A percentile compares a stretch with the other conserved stretches of the same genome.
These are phyloP conservation scores for Parachlorella kessleri DNA, from an alignment of 139 green algal species.

Conservation along the genomic window DNA sequence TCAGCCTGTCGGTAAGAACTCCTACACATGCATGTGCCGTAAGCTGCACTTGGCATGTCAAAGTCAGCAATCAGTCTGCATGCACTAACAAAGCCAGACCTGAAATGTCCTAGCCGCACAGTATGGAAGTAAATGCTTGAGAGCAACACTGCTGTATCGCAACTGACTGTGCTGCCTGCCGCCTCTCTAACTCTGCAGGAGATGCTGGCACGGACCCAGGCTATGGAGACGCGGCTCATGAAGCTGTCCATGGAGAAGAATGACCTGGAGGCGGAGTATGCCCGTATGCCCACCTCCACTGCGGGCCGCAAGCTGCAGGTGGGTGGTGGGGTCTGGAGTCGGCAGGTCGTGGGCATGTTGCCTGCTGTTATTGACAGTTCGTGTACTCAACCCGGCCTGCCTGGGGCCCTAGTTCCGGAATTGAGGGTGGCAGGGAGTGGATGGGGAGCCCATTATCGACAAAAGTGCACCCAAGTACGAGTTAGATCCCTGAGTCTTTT, in stretches of 20 bases:
- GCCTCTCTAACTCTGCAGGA: slow-evolving; percentile 38
- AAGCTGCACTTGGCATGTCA: too few relatives aligned
- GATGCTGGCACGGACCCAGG: slow-evolving; percentile 46
- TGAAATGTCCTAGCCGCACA: too few relatives aligned
- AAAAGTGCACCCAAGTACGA: neutral
- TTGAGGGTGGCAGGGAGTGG: too few relatives aligned
- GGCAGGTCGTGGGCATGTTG: neutral
- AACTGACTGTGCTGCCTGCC: too few relatives aligned
- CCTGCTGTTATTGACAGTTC: neutral
- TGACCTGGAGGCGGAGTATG: slow-evolving; percentile 54
- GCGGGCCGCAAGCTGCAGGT: slow-evolving; percentile 44
- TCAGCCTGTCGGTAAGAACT: too few relatives aligned
- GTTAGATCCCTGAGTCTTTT: neutral
- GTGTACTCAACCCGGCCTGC: too few relatives aligned
- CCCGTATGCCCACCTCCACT: slow-evolving; percentile 51
- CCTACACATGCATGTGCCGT: too few relatives aligned
- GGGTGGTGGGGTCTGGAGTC: neutral
- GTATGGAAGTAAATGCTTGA: too few relatives aligned
- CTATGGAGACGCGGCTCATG: slow-evolving; percentile 60
- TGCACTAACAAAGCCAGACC: too few relatives aligned
- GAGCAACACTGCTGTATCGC: too few relatives aligned
- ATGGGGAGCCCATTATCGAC: neutral
- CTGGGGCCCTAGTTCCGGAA: too few relatives aligned
- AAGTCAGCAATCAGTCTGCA: too few relatives aligned
- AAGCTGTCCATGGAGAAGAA: slow-evolving; percentile 55